A percentile compares a stretch with the other conserved stretches of the same genome.
Conservation (phyloP, 768 basidiomycete genomes). For the Gloeophyllum trabeum region DNA sequence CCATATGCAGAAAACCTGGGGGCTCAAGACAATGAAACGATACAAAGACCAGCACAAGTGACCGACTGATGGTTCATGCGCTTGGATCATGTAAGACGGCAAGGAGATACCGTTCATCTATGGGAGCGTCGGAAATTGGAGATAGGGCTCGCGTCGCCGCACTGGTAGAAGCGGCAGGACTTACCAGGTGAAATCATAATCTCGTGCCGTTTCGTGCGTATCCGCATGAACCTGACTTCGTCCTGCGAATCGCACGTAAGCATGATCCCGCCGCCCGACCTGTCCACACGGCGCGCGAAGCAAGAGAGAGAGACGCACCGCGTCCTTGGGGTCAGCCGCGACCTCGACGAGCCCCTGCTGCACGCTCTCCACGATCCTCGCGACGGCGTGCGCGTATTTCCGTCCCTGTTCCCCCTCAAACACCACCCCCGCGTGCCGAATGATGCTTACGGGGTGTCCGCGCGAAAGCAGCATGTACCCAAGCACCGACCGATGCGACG, state of each 20-base stretch:
- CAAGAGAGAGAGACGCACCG: slow-evolving; percentile 29
- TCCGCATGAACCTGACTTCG: slow-evolving; percentile 78
- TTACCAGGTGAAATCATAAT: slow-evolving; percentile 89
- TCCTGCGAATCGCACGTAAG: too few species aligned
- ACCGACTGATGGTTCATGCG: too few species aligned
- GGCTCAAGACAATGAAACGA: too few species aligned
- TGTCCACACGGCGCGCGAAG: too few species aligned
- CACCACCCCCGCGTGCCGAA: slow-evolving; percentile 74
- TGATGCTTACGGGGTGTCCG: slow-evolving; percentile 62
- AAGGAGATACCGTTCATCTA: slow-evolving; percentile 72
- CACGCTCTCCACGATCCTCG: slow-evolving; percentile 68
- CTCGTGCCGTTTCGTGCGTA: slow-evolving; percentile 86
- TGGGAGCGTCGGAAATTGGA: not conserved
- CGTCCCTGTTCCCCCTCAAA: slow-evolving; percentile 79
- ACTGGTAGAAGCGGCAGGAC: slow-evolving; percentile 13
- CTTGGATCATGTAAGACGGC: slow-evolving; percentile 78
- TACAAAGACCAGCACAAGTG: too few species aligned
- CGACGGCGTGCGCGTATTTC: slow-evolving; percentile 64
- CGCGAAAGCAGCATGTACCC: slow-evolving; percentile 81
- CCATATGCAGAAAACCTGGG: too few species aligned
- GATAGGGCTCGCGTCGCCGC: not conserved
- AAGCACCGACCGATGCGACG: slow-evolving; percentile 74
- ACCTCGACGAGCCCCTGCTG: slow-evolving; percentile 73
- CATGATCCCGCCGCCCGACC: too few species aligned
- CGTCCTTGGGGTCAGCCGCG: slow-evolving; percentile 47